Evolutionary conservation across 495 filamentous ascomycete genomes (phyloP), one percentile per base, ranked within the genome.

Genomic region (Talaromyces adpressus): DNA sequence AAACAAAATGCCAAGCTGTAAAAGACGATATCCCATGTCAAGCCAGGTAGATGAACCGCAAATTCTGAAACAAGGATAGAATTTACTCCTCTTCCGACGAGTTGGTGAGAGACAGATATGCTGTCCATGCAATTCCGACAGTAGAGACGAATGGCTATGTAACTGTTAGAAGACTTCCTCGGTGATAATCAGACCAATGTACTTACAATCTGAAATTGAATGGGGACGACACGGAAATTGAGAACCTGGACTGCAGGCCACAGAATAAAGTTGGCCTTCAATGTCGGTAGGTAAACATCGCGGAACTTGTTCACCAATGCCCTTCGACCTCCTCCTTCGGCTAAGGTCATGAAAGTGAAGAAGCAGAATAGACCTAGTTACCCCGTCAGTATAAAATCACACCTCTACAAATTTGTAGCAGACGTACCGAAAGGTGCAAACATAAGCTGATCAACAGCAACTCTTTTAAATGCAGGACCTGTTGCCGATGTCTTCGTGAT

Each of bases 91-190:
- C 88, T 58, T 93, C 92, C 0, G 93, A 77, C 27, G 93, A 89
- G 72, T 98, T 99, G 61, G 91, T 94, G 4, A 99, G 82, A 0
- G 93, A 97, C 27, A 99, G 85, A 72, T 97, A 99, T 23, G 92
- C 93, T n/a, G 95, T 99, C 95, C 95, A 99, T 54, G 92, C 92
- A 67, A 99, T 97, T 82, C 95, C 95, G 62, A 99, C 78, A 27
- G 90, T 93, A 4, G 93, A 97, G 12, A 97, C 95, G 71, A 99
- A 97, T 2, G 95, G 95, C 94, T 98, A 65, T 41, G 39, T 65
- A 61, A 12, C 66, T 59, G 52, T 41, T 59, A 39, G 57, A 30
- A 16, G 57, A 5, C 22, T 12, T 22, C 51, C 23, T n/a, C n/a
- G 22, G 49, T 12, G 39, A 23, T 16, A 23, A 64, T 27, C 22